Evolutionary conservation across 1,284 basidiomycete genomes (phyloP), one percentile per base, ranked within the genome.

Genomic region (Pseudozyma flocculosa): DNA sequence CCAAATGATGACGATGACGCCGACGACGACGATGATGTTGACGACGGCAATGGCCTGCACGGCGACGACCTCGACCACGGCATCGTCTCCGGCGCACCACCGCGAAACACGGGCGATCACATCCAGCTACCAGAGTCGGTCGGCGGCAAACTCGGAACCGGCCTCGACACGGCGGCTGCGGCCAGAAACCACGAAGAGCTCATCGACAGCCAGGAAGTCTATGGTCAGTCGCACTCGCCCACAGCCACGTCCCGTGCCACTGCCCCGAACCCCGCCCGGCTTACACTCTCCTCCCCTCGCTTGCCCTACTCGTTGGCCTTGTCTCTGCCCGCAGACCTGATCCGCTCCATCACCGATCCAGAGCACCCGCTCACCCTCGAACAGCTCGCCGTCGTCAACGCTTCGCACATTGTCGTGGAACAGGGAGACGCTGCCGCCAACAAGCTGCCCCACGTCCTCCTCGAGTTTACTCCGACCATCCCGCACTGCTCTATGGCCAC

Each of bases 401-500:
- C 87, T 4, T 85, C 88, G 14, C 93, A 98, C 73, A 88, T 97
- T 57, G 83, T 83, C 32, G 84, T 97, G 37, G 81, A 82, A 10
- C 61, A 74, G 39, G 72, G 68, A 45, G 67, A 73, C 38, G 14
- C 19, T 0, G 41, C 44, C 0, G 39, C 51, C 4, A 54, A 71
- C 36, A 51, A 49, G 14, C 51, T 72, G 3, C 84, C 85, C 40
- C 65, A 72, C 26, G 83, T 98, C 30, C 82, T 86, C 26, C 62
- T 78, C 44, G 74, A 75, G 17, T 78, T 78, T 45, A 97, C 94
- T 7, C 95, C 95, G 2, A 99, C 94, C 0, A 93, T 96, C 24
- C 95, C 95, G 4, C 94, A 98, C 76, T 99, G 94, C 73, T 91
- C 90, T 43, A 93, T 95, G 90, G 94, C 92, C 3, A 97, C 93